Evolutionary conservation across 495 filamentous ascomycete species (phyloP).

Genomic region (Hypoxylon cercidicola): DNA sequence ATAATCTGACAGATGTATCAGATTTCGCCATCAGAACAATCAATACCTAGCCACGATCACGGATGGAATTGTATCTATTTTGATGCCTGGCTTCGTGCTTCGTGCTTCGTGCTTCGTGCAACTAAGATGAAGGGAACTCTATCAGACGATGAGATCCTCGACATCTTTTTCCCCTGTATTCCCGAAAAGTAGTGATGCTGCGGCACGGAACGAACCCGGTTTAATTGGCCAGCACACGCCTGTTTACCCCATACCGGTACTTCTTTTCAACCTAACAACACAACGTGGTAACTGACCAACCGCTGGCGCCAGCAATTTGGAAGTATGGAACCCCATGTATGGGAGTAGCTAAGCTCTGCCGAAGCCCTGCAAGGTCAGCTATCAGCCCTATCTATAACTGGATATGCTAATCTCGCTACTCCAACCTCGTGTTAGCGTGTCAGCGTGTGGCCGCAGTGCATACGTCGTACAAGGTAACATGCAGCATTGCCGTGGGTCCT

Average conservation of each 20-base stretch:
- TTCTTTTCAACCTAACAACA: not conserved
- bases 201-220: slow-evolving; percentile 1
- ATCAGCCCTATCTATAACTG: slow-evolving; percentile 37
- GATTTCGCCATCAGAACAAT: not conserved
- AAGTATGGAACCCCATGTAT: slow-evolving; percentile 11
- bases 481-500: slow-evolving; percentile 7
- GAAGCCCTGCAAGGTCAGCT: slow-evolving; percentile 3
- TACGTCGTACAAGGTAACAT: slow-evolving; percentile 7
- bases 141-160: not conserved
- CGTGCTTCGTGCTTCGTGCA: not conserved
- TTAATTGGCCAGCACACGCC: slow-evolving; percentile 20
- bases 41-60: not conserved
- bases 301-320: slow-evolving; percentile 32
- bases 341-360: slow-evolving; percentile 25
- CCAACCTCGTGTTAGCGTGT: slow-evolving; percentile 15
- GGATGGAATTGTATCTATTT: not conserved
- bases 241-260: no score
- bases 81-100: not conserved
- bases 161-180: not conserved
- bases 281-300: slow-evolving; percentile 28
- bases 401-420: slow-evolving; percentile 16
- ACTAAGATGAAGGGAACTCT: not conserved
- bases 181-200: slow-evolving; percentile 26
- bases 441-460: slow-evolving; percentile 22
- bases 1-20: no score